Percentiles rank a stretch among this genome's conserved stretches.
These are phyloP conservation scores for Paratinospora sagittata DNA, from an alignment of 164 flowering plant genomes.

Conservation along the genomic window DNA sequence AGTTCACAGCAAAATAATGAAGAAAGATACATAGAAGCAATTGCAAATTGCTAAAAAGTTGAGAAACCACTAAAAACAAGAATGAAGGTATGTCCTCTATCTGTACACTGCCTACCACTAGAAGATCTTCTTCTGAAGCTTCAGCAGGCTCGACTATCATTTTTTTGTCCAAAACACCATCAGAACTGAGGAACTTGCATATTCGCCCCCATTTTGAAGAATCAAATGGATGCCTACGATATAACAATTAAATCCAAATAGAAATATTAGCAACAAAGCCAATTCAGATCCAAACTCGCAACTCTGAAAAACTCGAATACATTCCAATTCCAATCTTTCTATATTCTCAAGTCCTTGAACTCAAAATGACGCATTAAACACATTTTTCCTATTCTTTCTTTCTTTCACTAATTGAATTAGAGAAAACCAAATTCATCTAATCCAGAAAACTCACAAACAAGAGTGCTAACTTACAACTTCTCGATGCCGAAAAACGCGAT, in stretches of 20 bases:
- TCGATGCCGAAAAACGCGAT: constrained; percentile 78
- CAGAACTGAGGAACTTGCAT: constrained; percentile 50
- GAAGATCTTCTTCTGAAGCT: constrained; percentile 82
- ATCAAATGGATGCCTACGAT: constrained; percentile 91
- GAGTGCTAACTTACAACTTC: constrained; percentile 56
- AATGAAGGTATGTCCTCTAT: not conserved
- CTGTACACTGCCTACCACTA: constrained; percentile 52
- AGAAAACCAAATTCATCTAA: not conserved
- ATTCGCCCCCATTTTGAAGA: constrained; percentile 95
- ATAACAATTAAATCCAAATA: not conserved
- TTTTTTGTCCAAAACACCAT: constrained; percentile 47
- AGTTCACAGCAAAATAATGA: not conserved
- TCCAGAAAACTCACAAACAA: not conserved
- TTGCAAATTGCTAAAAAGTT: not conserved
- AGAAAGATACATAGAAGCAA: not conserved
- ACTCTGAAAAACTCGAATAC: not conserved
- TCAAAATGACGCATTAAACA: not conserved
- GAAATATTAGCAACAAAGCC: not conserved
- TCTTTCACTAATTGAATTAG: too few relatives aligned
- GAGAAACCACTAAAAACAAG: not conserved
- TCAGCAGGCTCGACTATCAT: constrained; percentile 72
- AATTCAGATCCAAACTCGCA: not conserved
- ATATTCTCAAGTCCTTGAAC: not conserved
- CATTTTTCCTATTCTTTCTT: too few relatives aligned
- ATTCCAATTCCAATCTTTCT: too few relatives aligned